These are phyloP conservation scores for Microascus cirrosus DNA, from an alignment of 2,329 filamentous ascomycete genomes.

Conservation along the genomic window DNA sequence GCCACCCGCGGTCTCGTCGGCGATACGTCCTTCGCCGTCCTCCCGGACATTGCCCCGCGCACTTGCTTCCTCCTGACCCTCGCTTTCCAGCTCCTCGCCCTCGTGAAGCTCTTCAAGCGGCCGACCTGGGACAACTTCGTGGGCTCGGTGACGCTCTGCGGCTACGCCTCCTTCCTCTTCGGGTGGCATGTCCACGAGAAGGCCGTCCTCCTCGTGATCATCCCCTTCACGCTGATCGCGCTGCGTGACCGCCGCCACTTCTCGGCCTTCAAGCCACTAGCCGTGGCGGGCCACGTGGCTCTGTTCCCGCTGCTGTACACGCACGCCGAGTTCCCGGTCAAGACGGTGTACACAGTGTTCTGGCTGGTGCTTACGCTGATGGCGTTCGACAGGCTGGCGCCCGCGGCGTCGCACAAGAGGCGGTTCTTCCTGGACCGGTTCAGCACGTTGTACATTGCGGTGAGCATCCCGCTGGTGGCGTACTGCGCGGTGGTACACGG, in stretches of 20 bases:
- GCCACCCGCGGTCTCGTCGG: constrained; percentile 89
- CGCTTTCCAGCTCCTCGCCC: constrained; percentile 65
- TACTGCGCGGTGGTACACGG: constrained; percentile 82
- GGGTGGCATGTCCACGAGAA: constrained; percentile 99
- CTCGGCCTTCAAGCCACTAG: constrained; percentile 81
- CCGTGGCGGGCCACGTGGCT: constrained; percentile 88
- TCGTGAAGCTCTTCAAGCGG: constrained; percentile 69
- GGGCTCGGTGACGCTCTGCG: constrained; percentile 81
- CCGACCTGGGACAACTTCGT: constrained; percentile 87
- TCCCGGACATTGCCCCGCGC: constrained; percentile 74
- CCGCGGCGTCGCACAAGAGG: constrained; percentile 59
- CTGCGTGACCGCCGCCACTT: constrained; percentile 84
- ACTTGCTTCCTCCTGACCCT: constrained; percentile 76
- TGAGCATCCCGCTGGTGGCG: constrained; percentile 78
- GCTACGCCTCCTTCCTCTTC: constrained; percentile 92
- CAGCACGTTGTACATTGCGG: constrained; percentile 75
- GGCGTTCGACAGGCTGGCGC: constrained; percentile 77
- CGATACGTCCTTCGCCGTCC: constrained; percentile 84
- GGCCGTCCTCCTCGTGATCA: constrained; percentile 84
- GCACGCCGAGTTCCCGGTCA: constrained; percentile 83
- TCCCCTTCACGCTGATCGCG: constrained; percentile 88
- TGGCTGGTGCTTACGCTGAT: constrained; percentile 84
- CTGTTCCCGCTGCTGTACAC: constrained; percentile 92
- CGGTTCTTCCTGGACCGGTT: constrained; percentile 89
- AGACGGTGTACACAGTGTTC: constrained; percentile 82